A percentile compares a stretch with the other conserved stretches of the same genome.
Conservation (phyloP, 768 basidiomycete species). For the Austroboletus festivus region DNA sequence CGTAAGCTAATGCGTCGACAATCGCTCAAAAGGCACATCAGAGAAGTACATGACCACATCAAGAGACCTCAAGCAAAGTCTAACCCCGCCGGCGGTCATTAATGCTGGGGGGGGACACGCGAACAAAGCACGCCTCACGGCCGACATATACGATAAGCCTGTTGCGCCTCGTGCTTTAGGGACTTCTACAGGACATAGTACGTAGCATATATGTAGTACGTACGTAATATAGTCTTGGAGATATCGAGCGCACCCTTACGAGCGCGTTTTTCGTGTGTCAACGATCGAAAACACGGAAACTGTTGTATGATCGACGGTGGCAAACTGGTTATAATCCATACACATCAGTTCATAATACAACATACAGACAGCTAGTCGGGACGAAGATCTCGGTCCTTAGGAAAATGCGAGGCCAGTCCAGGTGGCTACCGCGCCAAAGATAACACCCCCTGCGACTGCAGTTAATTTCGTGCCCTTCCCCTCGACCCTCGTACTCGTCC, state of each 20-base stretch:
- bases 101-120: constrained; percentile 1
- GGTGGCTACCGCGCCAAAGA: constrained; percentile 59
- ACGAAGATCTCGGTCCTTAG: constrained; percentile 23
- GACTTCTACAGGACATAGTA: neutral
- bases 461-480: constrained; percentile 31
- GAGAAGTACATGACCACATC: constrained; percentile 17
- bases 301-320: constrained; percentile 3
- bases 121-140: neutral
- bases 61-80: constrained; percentile 12
- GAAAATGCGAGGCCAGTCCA: constrained; percentile 57
- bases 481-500: constrained; percentile 18
- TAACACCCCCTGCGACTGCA: constrained; percentile 53
- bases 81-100: neutral
- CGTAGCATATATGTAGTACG: neutral
- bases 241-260: neutral
- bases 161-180: neutral
- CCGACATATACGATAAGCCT: neutral
- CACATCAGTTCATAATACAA: neutral
- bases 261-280: constrained; percentile 2
- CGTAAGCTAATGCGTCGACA: constrained; percentile 12
- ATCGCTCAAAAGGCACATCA: constrained; percentile 18
- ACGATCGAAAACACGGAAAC: too few relatives aligned
- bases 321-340: neutral
- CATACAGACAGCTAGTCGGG: neutral
- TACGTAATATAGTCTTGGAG: neutral